Conservation (phyloP, 2,329 filamentous ascomycete genomes). For the Arthrobotrys conoides region DNA sequence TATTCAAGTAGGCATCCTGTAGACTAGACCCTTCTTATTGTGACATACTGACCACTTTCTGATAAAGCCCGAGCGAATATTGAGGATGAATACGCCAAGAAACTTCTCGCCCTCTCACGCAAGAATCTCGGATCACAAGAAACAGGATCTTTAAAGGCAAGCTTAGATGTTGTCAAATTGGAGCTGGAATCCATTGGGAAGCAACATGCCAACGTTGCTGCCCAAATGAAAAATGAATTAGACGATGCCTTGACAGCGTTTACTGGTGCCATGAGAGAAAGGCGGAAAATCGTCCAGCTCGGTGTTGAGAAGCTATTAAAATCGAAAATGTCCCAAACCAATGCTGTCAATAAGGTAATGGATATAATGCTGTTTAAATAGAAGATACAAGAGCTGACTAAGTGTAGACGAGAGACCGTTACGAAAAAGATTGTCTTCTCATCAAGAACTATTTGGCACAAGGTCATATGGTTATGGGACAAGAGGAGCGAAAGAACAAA, state of each 20-base stretch:
- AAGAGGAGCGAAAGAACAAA: constrained; percentile 98
- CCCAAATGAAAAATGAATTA: constrained; percentile 94
- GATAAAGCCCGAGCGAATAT: constrained; percentile 84
- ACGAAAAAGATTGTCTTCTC: constrained; percentile 96
- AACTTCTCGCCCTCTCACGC: constrained; percentile 85
- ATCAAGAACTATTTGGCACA: constrained; percentile 99
- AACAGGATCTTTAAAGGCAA: constrained; percentile 83
- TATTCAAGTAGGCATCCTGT: constrained; percentile 77
- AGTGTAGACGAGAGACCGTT: constrained; percentile 84
- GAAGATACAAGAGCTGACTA: constrained; percentile 1
- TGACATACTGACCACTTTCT: not conserved
- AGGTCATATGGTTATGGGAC: constrained; percentile 99
- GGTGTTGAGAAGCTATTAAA: constrained; percentile 96
- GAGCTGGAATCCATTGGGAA: constrained; percentile 96
- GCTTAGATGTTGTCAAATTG: constrained; percentile 86
- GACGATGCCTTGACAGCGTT: constrained; percentile 95
- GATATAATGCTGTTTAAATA: not conserved
- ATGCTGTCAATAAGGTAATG: constrained; percentile 87
- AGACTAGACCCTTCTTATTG: not conserved
- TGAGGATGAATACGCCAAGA: constrained; percentile 95
- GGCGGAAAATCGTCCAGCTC: constrained; percentile 94
- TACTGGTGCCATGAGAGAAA: constrained; percentile 93
- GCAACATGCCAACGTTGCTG: constrained; percentile 88
- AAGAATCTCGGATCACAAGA: constrained; percentile 93
- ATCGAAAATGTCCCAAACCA: constrained; percentile 90